These are phyloP conservation scores for Yarrowia sp. DNA, from an alignment of 805 yeast species.

Conservation along the genomic window DNA sequence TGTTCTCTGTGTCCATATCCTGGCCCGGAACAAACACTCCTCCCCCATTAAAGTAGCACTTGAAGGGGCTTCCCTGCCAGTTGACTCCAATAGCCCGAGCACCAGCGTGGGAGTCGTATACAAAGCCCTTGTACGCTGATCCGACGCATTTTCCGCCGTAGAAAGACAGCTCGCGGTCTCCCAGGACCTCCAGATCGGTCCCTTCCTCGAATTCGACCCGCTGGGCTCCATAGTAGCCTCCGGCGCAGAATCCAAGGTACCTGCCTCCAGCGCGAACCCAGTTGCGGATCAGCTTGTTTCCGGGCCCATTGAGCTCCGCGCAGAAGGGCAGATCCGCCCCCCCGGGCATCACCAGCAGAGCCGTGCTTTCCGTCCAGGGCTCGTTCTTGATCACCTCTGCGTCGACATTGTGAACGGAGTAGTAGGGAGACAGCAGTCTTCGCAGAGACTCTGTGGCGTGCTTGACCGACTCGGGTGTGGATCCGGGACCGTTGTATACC, in stretches of 20 bases:
- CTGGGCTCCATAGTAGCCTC: conserved; percentile 79
- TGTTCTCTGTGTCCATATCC: conserved; percentile 46
- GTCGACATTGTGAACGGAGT: conserved; percentile 76
- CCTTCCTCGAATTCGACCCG: conserved; percentile 84
- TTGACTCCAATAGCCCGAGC: conserved; percentile 49
- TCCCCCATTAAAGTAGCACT: conserved; percentile 82
- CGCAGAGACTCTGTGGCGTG: conserved; percentile 79
- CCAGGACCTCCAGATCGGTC: conserved; percentile 71
- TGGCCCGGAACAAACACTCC: conserved; percentile 78
- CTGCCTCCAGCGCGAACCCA: conserved; percentile 78
- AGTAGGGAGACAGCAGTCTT: conserved; percentile 73
- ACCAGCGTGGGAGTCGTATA: conserved; percentile 73
- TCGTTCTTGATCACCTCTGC: conserved; percentile 64
- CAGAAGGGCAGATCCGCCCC: conserved; percentile 95
- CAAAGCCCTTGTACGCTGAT: conserved; percentile 74
- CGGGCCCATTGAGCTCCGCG: conserved; percentile 63
- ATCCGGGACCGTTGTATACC: conserved; percentile 76
- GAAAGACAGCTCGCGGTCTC: conserved; percentile 75
- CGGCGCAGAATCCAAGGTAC: conserved; percentile 90
- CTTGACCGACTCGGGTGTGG: conserved; percentile 81
- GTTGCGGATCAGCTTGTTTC: conserved; percentile 57
- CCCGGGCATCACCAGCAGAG: conserved; percentile 85
- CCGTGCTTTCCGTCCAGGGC: conserved; percentile 84
- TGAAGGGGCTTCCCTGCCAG: conserved; percentile 27
- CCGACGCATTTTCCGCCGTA: conserved; percentile 86